Conservation (phyloP, 2,329 filamentous ascomycete genomes). For the Huntiella bhutanensis region DNA sequence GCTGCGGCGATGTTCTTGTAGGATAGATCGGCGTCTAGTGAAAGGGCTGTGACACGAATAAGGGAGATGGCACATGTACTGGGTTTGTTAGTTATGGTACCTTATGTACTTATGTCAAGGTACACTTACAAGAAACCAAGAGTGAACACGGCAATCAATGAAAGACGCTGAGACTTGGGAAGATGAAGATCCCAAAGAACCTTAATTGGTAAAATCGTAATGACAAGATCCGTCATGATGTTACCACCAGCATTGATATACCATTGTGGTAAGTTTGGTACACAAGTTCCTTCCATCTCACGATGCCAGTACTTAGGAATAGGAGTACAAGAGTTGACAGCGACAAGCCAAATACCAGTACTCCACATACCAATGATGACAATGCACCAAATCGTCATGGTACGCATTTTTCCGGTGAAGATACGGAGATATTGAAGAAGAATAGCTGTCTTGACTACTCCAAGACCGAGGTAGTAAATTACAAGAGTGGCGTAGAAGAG, state of each 20-base stretch:
- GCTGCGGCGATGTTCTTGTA: conserved; percentile 16
- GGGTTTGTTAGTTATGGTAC: not conserved
- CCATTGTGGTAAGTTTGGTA: conserved; percentile 12
- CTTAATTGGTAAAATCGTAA: conserved; percentile 12
- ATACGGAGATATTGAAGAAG: conserved; percentile 17
- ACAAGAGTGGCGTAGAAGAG: conserved; percentile 14
- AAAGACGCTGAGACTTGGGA: conserved; percentile 12
- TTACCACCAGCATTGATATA: conserved; percentile 14
- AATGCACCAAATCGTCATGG: conserved; percentile 11
- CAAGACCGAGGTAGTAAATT: conserved; percentile 14
- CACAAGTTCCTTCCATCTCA: conserved; percentile 9
- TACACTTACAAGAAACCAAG: conserved; percentile 14
- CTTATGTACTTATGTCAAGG: not conserved
- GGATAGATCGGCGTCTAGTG: conserved; percentile 13
- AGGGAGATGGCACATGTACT: conserved; percentile 16
- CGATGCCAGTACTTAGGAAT: conserved; percentile 12
- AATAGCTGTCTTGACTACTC: conserved; percentile 15
- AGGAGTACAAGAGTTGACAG: conserved; percentile 12
- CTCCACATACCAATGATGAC: conserved; percentile 11
- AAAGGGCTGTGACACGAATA: conserved; percentile 14
- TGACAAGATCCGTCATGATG: conserved; percentile 12
- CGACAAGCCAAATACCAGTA: conserved; percentile 9
- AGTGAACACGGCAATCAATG: conserved; percentile 12
- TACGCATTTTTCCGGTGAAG: conserved; percentile 8
- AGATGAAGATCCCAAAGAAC: conserved; percentile 13